Evolutionary conservation across 2,329 filamentous ascomycete genomes (phyloP).

Genomic region (Magnaporthales sp.): DNA sequence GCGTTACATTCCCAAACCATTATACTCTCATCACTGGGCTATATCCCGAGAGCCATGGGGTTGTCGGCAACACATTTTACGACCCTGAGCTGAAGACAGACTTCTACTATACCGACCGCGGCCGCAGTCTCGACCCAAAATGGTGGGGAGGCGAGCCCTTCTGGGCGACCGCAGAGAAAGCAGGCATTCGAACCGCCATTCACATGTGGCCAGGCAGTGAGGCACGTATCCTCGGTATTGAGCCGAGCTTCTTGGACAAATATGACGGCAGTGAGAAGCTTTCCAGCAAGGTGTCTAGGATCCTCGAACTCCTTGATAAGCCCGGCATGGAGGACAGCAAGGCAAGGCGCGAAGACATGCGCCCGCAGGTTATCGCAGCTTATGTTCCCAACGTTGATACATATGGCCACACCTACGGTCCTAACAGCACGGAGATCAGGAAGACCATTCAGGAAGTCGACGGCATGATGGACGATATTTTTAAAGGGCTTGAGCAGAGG

Average conservation of each 20-base stretch:
- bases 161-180: slow-evolving; percentile 85
- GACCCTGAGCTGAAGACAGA: slow-evolving; percentile 68
- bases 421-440: slow-evolving; percentile 88
- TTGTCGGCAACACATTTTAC: slow-evolving; percentile 94
- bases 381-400: slow-evolving; percentile 91
- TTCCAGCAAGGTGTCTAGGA: slow-evolving; percentile 64
- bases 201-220: slow-evolving; percentile 99
- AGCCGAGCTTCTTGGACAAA: slow-evolving; percentile 75
- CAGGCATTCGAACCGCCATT: slow-evolving; percentile 69
- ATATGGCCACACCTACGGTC: slow-evolving; percentile 81
- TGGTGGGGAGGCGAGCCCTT: slow-evolving; percentile 96
- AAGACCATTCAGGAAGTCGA: slow-evolving; percentile 74
- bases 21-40: slow-evolving; percentile 88
- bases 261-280: slow-evolving; percentile 74
- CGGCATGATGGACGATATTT: slow-evolving; percentile 67
- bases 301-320: slow-evolving; percentile 77
- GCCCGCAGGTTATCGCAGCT: slow-evolving; percentile 85
- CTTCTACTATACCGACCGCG: slow-evolving; percentile 79
- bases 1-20: slow-evolving; percentile 94
- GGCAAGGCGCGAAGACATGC: slow-evolving; percentile 40
- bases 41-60: slow-evolving; percentile 85
- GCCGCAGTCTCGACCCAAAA: slow-evolving; percentile 68
- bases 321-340: slow-evolving; percentile 59
- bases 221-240: slow-evolving; percentile 66
- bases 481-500: slow-evolving; percentile 66